phyloP scores from a whole-genome alignment of 352 stramenopile genomes.

The Detonula confervacea region DNA sequence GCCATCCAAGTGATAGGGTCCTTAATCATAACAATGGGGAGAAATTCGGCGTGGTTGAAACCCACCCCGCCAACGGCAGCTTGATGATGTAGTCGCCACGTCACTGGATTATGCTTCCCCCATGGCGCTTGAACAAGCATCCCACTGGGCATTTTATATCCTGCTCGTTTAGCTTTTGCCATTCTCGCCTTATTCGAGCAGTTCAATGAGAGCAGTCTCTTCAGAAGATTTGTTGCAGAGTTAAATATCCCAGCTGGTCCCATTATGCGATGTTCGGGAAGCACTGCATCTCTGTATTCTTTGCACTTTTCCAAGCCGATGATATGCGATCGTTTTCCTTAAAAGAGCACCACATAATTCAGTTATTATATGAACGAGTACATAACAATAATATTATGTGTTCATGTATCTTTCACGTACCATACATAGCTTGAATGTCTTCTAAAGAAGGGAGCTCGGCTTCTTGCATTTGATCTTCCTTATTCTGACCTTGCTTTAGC shows the following conservation, averaged over 20 bases:
- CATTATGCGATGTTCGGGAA: slow-evolving; percentile 62
- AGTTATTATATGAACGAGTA: too few relatives aligned
- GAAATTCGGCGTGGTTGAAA: slow-evolving; percentile 51
- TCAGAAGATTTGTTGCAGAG: slow-evolving; percentile 64
- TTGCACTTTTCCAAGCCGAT: slow-evolving; percentile 68
- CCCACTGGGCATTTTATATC: neutral
- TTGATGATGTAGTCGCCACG: slow-evolving; percentile 35
- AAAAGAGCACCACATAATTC: too few relatives aligned
- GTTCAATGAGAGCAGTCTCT: slow-evolving; percentile 52
- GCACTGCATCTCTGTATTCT: slow-evolving; percentile 57
- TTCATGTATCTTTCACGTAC: too few relatives aligned
- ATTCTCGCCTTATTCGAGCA: slow-evolving; percentile 42
- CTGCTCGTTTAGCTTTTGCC: slow-evolving; percentile 12
- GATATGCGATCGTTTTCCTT: slow-evolving; percentile 55
- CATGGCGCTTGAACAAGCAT: slow-evolving; percentile 62
- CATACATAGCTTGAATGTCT: slow-evolving; percentile 70
- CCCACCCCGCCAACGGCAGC: slow-evolving; percentile 16
- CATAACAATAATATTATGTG: too few relatives aligned
- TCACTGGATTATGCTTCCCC: slow-evolving; percentile 79
- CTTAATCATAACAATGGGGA: slow-evolving; percentile 85
- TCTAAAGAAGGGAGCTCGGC: slow-evolving; percentile 58
- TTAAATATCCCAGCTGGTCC: slow-evolving; percentile 82
- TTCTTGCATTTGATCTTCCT: slow-evolving; percentile 7
- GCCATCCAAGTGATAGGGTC: slow-evolving; percentile 85
- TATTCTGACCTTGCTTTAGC: neutral